A percentile compares a stretch with the other conserved stretches of the same genome.
Conservation (phyloP, 805 yeast genomes). For the Lipomyces sp. region DNA sequence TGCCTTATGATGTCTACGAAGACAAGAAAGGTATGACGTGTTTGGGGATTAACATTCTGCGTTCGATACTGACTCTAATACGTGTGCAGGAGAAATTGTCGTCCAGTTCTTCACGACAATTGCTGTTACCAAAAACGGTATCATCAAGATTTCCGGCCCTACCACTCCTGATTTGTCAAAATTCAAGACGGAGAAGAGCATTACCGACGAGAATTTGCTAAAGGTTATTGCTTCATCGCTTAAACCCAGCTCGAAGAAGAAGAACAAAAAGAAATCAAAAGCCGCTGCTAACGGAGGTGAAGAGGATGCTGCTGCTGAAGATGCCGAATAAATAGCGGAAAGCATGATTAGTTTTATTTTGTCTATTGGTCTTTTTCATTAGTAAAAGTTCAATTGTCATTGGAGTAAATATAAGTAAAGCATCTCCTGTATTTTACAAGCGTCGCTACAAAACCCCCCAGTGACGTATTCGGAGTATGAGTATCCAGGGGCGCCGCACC, state of each 20-base stretch:
- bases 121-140: constrained; percentile 74
- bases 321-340: constrained; percentile 17
- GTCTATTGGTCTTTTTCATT: neutral
- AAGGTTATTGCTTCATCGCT: constrained; percentile 57
- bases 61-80: neutral
- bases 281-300: constrained; percentile 33
- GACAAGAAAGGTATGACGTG: constrained; percentile 60
- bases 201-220: constrained; percentile 56
- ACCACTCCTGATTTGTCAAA: constrained; percentile 52
- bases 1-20: constrained; percentile 69
- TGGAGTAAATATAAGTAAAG: neutral
- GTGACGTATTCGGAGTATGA: constrained; percentile 1
- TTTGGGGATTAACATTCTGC: neutral
- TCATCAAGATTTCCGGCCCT: constrained; percentile 66
- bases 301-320: constrained; percentile 17
- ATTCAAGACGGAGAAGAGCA: constrained; percentile 61
- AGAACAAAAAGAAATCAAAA: constrained; percentile 46
- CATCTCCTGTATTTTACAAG: neutral
- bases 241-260: constrained; percentile 56
- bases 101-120: constrained; percentile 78
- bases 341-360: neutral
- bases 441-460: neutral
- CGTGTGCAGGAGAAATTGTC: constrained; percentile 51
- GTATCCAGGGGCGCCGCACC: neutral
- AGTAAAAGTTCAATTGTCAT: neutral